Percentiles rank a stretch among this genome's conserved stretches.
These are phyloP conservation scores for Alternaria brassicae DNA, from an alignment of 2,329 filamentous ascomycete genomes.

Conservation along the genomic window DNA sequence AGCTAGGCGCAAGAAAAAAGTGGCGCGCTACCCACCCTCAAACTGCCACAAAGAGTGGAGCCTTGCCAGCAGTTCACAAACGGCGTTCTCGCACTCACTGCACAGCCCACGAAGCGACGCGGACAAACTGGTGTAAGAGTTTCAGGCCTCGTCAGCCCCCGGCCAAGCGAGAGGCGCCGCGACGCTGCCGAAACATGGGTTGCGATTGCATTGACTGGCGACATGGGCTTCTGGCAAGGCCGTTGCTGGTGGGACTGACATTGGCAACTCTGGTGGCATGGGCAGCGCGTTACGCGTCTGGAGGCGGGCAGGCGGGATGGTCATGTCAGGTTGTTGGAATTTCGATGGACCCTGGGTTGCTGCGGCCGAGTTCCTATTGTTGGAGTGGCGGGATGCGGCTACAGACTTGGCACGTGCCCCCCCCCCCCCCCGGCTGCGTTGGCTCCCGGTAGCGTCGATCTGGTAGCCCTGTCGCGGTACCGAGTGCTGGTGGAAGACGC, in stretches of 20 bases:
- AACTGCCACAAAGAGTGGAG: slow-evolving; percentile 7
- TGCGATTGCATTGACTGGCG: slow-evolving; percentile 7
- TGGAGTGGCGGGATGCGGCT: slow-evolving; percentile 21
- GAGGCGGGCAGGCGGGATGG: neutral
- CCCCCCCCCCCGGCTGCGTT: slow-evolving; percentile 8
- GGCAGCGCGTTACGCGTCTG: slow-evolving; percentile 8
- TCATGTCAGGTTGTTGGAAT: slow-evolving; percentile 17
- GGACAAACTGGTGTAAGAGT: slow-evolving; percentile 23
- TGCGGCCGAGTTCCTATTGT: slow-evolving; percentile 21
- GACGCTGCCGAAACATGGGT: slow-evolving; percentile 38
- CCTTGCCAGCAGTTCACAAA: slow-evolving; percentile 5
- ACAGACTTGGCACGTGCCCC: slow-evolving; percentile 12
- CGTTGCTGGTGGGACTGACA: slow-evolving; percentile 1
- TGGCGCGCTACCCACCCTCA: slow-evolving; percentile 5
- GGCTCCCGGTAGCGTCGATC: slow-evolving; percentile 17
- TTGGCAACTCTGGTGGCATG: neutral
- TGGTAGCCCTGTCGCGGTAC: slow-evolving; percentile 1
- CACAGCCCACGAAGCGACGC: slow-evolving; percentile 30
- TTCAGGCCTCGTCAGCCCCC: slow-evolving; percentile 47
- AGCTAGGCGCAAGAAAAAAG: slow-evolving; percentile 10
- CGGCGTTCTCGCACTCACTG: slow-evolving; percentile 7
- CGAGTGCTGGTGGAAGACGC: neutral
- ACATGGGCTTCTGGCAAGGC: slow-evolving; percentile 3
- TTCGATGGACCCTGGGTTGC: slow-evolving; percentile 13
- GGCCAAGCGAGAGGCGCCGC: slow-evolving; percentile 26